These are phyloP conservation scores for Gossypium arboreum DNA, from an alignment of 345 rosid genomes.

Conservation along the genomic window DNA sequence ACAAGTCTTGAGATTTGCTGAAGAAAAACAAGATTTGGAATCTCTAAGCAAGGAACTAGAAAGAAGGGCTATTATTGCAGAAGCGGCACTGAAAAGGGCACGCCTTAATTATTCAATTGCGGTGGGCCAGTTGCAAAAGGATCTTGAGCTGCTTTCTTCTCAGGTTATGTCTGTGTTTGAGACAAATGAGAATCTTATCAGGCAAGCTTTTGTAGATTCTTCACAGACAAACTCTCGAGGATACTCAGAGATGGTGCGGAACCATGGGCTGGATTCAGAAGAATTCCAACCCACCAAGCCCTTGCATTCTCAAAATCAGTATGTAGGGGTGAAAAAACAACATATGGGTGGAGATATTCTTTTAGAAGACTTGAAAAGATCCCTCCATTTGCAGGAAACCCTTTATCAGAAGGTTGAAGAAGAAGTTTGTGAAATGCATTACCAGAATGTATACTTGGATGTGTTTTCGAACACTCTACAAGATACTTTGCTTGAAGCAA, in stretches of 20 bases:
- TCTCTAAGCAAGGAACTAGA: constrained; percentile 72
- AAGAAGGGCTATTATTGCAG: constrained; percentile 71
- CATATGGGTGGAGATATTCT: constrained; percentile 62
- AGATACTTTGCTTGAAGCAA: constrained; percentile 62
- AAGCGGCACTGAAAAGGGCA: constrained; percentile 94
- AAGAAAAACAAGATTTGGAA: constrained; percentile 63
- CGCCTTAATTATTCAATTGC: constrained; percentile 92
- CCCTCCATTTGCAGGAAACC: constrained; percentile 76
- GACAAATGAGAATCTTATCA: constrained; percentile 87
- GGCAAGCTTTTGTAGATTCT: constrained; percentile 69
- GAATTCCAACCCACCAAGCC: constrained; percentile 31
- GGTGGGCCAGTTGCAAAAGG: constrained; percentile 88
- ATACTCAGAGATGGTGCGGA: constrained; percentile 27
- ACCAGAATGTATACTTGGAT: constrained; percentile 61
- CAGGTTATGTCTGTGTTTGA: constrained; percentile 91
- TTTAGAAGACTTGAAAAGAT: constrained; percentile 67
- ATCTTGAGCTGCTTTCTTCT: constrained; percentile 83
- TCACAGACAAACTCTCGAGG: constrained; percentile 39
- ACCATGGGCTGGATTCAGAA: constrained; percentile 33
- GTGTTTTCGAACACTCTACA: constrained; percentile 66
- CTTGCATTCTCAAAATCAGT: constrained; percentile 42
- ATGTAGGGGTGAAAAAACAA: constrained; percentile 42
- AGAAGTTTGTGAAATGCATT: constrained; percentile 71
- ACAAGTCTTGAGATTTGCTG: constrained; percentile 51
- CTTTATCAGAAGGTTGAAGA: constrained; percentile 76